Conservation (phyloP, 306 rosid species). For the Cicer arietinum region DNA sequence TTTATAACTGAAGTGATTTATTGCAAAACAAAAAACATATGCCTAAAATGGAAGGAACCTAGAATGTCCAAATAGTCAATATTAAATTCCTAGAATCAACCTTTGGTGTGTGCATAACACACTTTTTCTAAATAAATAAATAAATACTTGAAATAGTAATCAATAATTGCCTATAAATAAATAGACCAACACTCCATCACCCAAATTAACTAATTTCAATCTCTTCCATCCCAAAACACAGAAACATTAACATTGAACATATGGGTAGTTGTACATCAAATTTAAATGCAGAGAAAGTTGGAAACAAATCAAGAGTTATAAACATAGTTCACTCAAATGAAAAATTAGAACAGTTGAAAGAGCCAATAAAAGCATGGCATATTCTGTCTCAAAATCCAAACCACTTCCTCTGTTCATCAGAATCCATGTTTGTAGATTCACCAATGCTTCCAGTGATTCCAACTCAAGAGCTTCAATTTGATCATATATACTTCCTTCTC, state of each 20-base stretch:
- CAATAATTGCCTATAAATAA: too few species aligned
- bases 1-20: too few species aligned
- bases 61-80: too few species aligned
- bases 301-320: slow-evolving; percentile 37
- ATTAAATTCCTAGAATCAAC: too few species aligned
- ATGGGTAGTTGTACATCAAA: slow-evolving; percentile 74
- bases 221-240: slow-evolving; percentile 4
- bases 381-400: slow-evolving; percentile 62
- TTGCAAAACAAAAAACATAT: too few species aligned
- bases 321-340: slow-evolving; percentile 64
- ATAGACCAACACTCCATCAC: too few species aligned
- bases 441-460: slow-evolving; percentile 39
- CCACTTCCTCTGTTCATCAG: slow-evolving; percentile 61
- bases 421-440: slow-evolving; percentile 58
- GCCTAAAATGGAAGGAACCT: too few species aligned
- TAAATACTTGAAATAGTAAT: too few species aligned
- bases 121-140: too few species aligned
- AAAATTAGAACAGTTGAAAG: slow-evolving; percentile 56
- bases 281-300: slow-evolving; percentile 35
- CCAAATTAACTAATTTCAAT: too few species aligned
- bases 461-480: slow-evolving; percentile 61
- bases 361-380: slow-evolving; percentile 54
- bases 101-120: too few species aligned
- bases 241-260: neutral
- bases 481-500: slow-evolving; percentile 60